A percentile compares a stretch with the other conserved stretches of the same genome.
Conservation (phyloP, 371 early-diverging fungal species). For the Apophysomyces sp. region DNA sequence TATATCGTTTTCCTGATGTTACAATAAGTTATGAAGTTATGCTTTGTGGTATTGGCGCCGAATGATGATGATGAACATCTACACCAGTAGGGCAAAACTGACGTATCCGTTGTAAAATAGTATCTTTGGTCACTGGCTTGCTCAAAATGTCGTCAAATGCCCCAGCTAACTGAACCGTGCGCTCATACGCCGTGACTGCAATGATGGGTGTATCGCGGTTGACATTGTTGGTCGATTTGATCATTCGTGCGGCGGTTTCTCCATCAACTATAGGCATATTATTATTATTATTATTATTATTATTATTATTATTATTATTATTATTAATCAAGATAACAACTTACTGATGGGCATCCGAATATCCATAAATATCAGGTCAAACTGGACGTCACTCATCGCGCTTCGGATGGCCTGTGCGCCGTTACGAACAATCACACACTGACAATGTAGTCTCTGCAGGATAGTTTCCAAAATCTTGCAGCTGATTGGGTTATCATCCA, state of each 20-base stretch:
- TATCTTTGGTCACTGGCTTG: conserved; percentile 74
- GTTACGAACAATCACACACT: conserved; percentile 81
- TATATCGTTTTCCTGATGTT: neutral
- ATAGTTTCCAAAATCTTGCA: conserved; percentile 88
- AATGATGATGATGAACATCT: conserved; percentile 1
- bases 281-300: no score
- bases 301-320: no score
- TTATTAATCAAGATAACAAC: no score
- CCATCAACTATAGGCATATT: conserved; percentile 72
- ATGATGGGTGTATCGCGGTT: conserved; percentile 75
- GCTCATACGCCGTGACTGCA: conserved; percentile 74
- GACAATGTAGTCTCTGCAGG: conserved; percentile 67
- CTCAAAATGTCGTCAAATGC: conserved; percentile 73
- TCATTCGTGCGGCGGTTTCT: conserved; percentile 90
- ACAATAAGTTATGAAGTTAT: neutral
- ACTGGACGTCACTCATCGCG: conserved; percentile 85
- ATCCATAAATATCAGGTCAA: conserved; percentile 93
- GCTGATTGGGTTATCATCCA: conserved; percentile 89
- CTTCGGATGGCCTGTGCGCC: conserved; percentile 90
- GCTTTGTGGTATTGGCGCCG: conserved; percentile 2
- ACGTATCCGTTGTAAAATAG: conserved; percentile 46
- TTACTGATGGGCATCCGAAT: conserved; percentile 91
- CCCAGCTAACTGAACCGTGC: conserved; percentile 47
- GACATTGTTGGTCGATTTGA: conserved; percentile 86
- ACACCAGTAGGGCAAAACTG: conserved; percentile 32